Conservation (phyloP, 2,329 filamentous ascomycete genomes). For the Colletotrichum lini region DNA sequence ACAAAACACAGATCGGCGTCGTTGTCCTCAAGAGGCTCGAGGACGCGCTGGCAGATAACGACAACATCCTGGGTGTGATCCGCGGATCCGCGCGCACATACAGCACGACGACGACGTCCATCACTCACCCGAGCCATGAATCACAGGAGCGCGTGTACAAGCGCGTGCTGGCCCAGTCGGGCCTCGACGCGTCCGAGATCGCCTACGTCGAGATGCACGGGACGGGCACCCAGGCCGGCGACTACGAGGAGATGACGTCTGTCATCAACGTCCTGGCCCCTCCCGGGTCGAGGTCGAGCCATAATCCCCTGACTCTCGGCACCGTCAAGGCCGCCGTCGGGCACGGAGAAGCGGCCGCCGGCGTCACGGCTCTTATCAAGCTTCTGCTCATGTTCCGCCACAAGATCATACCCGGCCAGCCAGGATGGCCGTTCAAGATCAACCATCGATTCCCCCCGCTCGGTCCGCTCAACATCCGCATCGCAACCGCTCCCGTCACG, state of each 20-base stretch:
- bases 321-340: constrained; percentile 45
- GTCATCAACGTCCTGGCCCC: not conserved
- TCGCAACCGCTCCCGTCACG: constrained; percentile 35
- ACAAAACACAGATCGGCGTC: constrained; percentile 43
- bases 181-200: constrained; percentile 45
- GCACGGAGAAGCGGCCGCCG: constrained; percentile 46
- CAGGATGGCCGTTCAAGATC: constrained; percentile 62
- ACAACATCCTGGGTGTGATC: constrained; percentile 55
- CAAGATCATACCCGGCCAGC: constrained; percentile 60
- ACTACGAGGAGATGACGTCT: constrained; percentile 15
- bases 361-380: constrained; percentile 51
- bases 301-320: constrained; percentile 5
- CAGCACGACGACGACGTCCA: constrained; percentile 58
- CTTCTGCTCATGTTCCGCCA: constrained; percentile 59
- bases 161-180: constrained; percentile 49
- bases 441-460: constrained; percentile 54
- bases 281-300: not conserved
- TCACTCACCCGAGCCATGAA: constrained; percentile 48
- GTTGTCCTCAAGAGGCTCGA: constrained; percentile 61
- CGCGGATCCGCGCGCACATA: constrained; percentile 53
- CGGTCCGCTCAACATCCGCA: constrained; percentile 48
- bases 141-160: constrained; percentile 46
- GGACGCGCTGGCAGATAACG: constrained; percentile 58
- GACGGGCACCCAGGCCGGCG: constrained; percentile 56
- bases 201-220: constrained; percentile 54